These are phyloP conservation scores for Bryoglossum gracile DNA, from an alignment of 495 filamentous ascomycete species.

Conservation along the genomic window DNA sequence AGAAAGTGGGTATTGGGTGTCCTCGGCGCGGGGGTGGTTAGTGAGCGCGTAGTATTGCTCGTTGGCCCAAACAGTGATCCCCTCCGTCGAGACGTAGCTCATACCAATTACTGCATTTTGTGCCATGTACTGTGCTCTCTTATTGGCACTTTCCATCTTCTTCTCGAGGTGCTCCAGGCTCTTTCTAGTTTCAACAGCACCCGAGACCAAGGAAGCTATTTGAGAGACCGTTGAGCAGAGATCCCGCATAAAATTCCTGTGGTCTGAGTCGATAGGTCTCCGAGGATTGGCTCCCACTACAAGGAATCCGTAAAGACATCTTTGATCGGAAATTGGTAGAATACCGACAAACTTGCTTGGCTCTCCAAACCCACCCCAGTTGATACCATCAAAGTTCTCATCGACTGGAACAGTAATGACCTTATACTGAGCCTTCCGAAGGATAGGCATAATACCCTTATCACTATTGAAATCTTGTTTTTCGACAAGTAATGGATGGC, in stretches of 20 bases:
- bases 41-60: slow-evolving; percentile 18
- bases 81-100: slow-evolving; percentile 7
- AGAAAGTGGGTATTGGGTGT: slow-evolving; percentile 28
- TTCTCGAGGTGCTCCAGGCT: slow-evolving; percentile 6
- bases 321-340: slow-evolving; percentile 37
- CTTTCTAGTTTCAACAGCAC: slow-evolving; percentile 64
- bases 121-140: slow-evolving; percentile 14
- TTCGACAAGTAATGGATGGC: slow-evolving; percentile 45
- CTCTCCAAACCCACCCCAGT: slow-evolving; percentile 31
- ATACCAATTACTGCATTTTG: slow-evolving; percentile 15
- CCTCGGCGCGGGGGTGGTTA: slow-evolving; percentile 28
- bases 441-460: slow-evolving; percentile 55
- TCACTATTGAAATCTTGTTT: slow-evolving; percentile 49
- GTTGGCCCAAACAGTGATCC: slow-evolving; percentile 16
- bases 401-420: slow-evolving; percentile 48
- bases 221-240: slow-evolving; percentile 34
- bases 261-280: slow-evolving; percentile 10
- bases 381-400: slow-evolving; percentile 29
- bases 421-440: slow-evolving; percentile 53
- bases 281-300: slow-evolving; percentile 22
- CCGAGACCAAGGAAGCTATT: slow-evolving; percentile 58
- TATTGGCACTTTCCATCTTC: slow-evolving; percentile 7
- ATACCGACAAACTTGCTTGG: slow-evolving; percentile 48
- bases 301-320: slow-evolving; percentile 30
- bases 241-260: slow-evolving; percentile 12